Base-by-base conservation (phyloP, 306 rosid species). In the Sophora flavescens region DNA sequence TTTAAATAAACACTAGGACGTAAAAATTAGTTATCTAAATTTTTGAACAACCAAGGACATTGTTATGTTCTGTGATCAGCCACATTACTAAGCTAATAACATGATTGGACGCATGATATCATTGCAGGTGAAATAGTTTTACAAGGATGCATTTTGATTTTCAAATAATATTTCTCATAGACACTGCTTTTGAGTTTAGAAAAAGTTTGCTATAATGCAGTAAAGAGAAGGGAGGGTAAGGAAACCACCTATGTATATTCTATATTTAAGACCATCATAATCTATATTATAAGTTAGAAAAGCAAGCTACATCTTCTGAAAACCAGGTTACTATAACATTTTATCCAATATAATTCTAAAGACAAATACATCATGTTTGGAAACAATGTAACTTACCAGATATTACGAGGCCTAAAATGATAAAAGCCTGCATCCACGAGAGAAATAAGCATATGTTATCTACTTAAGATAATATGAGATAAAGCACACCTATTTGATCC, bases 341-440 rank as follows among this genome's bases (percentile, higher is more conserved):
- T 51, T 33, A 61, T 81, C 26, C 26, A 45, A 39, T 8, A 14
- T 6, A 52, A 35, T 30, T 71, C n/a, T n/a, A n/a, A n/a, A n/a
- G n/a, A n/a, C n/a, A n/a, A n/a, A n/a, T n/a, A n/a, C n/a, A n/a
- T n/a, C n/a, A 52, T 8, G n/a, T 3, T 60, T 12, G 51, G 32
- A 60, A 74, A 28, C 69, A 45, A 64, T 47, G 84, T 53, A 59
- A 84, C 97, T 86, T 82, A 92, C 99, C 96, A 0, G 99, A 95
- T 75, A 88, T 38, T 16, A 74, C 74, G 50, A 95, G 90, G 62
- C 97, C 90, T 68, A 82, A 28, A 72, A 90, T 10, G 78, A 92
- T 84, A 78, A 90, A 78, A 60, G 93, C 96, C 99, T 95, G 93
- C 91, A 88, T 81, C 79, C 74, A 86, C 64, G 78, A 72, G 52